Conservation (phyloP, 805 yeast genomes). For the Candida succiphila region DNA sequence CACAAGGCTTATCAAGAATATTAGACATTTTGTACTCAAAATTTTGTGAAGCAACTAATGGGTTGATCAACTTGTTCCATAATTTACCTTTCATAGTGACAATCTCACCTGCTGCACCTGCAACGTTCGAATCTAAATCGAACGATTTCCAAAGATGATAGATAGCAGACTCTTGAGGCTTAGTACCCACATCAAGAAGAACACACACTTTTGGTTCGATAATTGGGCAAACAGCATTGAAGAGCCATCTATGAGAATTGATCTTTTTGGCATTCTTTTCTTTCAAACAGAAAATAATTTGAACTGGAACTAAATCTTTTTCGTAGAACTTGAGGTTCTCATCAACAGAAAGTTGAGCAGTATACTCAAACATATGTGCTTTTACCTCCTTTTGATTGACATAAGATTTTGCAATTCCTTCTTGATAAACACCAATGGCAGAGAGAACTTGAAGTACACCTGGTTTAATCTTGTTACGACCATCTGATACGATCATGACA, state of each 20-base stretch:
- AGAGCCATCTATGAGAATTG: constrained; percentile 96
- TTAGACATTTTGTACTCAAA: constrained; percentile 97
- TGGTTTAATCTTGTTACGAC: constrained; percentile 79
- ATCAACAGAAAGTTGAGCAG: constrained; percentile 90
- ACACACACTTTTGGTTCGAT: constrained; percentile 87
- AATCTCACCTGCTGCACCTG: constrained; percentile 98
- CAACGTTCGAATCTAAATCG: constrained; percentile 92
- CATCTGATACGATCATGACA: constrained; percentile 87
- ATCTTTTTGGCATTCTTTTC: constrained; percentile 89
- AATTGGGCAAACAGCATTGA: constrained; percentile 88
- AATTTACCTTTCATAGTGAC: constrained; percentile 90
- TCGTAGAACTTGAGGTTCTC: constrained; percentile 82
- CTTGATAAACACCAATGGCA: constrained; percentile 95
- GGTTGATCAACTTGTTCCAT: constrained; percentile 74
- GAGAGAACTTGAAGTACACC: constrained; percentile 83
- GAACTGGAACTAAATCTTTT: constrained; percentile 89
- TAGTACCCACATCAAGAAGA: constrained; percentile 93
- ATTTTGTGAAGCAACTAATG: constrained; percentile 91
- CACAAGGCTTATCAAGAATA: constrained; percentile 88
- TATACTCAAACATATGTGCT: constrained; percentile 92
- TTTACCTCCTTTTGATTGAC: constrained; percentile 88
- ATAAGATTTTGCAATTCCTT: constrained; percentile 89
- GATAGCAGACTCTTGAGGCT: constrained; percentile 79
- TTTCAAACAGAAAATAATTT: constrained; percentile 83
- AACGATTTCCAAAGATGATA: constrained; percentile 97